Conservation (phyloP, 352 stramenopile genomes). For the Globisporangium recalcitrans region DNA sequence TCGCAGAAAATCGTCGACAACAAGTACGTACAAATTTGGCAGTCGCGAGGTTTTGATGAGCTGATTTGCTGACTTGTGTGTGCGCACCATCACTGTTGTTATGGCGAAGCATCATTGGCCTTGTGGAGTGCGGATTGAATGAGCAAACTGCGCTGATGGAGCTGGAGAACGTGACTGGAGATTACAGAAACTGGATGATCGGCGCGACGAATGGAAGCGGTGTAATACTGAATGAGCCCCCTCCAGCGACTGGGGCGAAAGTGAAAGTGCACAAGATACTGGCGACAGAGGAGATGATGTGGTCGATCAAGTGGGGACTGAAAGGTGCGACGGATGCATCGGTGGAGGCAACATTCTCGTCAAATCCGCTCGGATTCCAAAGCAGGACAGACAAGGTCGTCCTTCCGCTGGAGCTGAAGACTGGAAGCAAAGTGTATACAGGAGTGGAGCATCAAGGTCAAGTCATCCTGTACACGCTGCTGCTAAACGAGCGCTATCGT, state of each 20-base stretch:
- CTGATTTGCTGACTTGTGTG: conserved; percentile 1
- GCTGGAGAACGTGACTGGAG: conserved; percentile 45
- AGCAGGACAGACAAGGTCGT: conserved; percentile 23
- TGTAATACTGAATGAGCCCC: conserved; percentile 34
- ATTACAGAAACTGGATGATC: conserved; percentile 50
- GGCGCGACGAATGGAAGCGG: neutral
- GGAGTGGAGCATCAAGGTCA: conserved; percentile 68
- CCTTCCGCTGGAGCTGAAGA: conserved; percentile 86
- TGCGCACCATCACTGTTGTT: conserved; percentile 1
- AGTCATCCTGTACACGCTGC: conserved; percentile 87
- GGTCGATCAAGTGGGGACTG: conserved; percentile 78
- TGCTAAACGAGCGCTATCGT: conserved; percentile 76
- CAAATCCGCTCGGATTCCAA: neutral
- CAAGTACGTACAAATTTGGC: conserved; percentile 35
- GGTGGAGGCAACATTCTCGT: conserved; percentile 40
- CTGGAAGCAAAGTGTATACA: conserved; percentile 62
- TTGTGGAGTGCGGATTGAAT: conserved; percentile 61
- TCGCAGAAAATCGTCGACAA: conserved; percentile 44
- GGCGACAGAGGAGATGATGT: conserved; percentile 83
- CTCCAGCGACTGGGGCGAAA: conserved; percentile 19
- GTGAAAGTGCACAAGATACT: conserved; percentile 44
- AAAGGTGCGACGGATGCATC: conserved; percentile 77
- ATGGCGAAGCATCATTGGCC: conserved; percentile 44
- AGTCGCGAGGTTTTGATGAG: neutral
- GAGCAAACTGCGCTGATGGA: conserved; percentile 54